These are phyloP conservation scores for Tetracladium marchalianum DNA, from an alignment of 495 filamentous ascomycete species.

Conservation along the genomic window DNA sequence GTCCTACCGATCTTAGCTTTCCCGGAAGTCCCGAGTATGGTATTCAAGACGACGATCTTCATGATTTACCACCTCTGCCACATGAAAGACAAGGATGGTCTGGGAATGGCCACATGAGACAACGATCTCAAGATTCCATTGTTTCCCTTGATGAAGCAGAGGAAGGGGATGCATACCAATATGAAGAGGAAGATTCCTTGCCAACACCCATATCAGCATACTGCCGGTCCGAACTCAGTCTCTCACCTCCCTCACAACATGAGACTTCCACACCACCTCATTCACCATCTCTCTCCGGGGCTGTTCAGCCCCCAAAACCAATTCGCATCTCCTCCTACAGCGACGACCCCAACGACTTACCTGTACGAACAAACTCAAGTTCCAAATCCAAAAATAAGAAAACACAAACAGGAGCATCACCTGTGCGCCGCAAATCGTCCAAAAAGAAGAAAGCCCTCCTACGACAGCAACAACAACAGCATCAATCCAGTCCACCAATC, in stretches of 20 bases:
- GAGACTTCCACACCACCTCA: no score
- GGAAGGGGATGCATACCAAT: background rate
- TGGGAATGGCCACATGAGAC: conserved; percentile 6
- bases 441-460: no score
- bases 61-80: background rate
- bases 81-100: conserved; percentile 7
- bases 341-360: no score
- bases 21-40: conserved; percentile 4
- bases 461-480: no score
- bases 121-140: conserved; percentile 3
- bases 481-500: no score
- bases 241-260: conserved; percentile 8
- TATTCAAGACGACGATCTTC: background rate
- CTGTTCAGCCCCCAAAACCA: conserved; percentile 1
- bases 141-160: background rate
- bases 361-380: no score
- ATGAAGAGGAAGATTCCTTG: conserved; percentile 7
- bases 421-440: background rate
- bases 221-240: conserved; percentile 4
- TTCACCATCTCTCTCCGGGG: background rate
- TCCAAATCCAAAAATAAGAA: no score
- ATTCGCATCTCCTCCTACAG: background rate
- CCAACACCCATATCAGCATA: conserved; percentile 14
- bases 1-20: conserved; percentile 3
- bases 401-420: background rate